These are phyloP conservation scores for Ustanciosporium gigantosporum DNA, from an alignment of 1,284 basidiomycete species.

Conservation along the genomic window DNA sequence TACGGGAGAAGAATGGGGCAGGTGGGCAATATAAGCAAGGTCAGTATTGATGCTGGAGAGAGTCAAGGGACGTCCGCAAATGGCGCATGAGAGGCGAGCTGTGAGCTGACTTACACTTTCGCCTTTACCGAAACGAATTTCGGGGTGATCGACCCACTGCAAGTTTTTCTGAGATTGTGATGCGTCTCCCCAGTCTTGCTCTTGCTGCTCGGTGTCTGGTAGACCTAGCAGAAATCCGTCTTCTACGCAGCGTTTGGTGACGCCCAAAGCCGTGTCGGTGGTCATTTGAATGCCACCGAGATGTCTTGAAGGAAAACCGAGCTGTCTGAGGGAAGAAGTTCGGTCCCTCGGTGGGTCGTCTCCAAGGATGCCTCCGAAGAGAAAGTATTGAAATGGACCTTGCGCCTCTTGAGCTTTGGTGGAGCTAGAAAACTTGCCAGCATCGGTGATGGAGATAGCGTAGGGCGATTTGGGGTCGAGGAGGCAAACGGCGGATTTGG, in stretches of 20 bases:
- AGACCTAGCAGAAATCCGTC: constrained; percentile 63
- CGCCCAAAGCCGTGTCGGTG: constrained; percentile 92
- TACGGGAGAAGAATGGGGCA: not conserved
- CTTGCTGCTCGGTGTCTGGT: constrained; percentile 17
- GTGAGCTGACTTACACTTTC: constrained; percentile 49
- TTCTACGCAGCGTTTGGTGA: constrained; percentile 83
- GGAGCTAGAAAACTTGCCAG: constrained; percentile 29
- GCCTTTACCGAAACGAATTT: constrained; percentile 51
- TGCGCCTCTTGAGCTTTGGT: constrained; percentile 14
- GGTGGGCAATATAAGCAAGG: not conserved
- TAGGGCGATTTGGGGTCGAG: constrained; percentile 53
- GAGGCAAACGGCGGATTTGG: constrained; percentile 62
- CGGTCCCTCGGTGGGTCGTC: constrained; percentile 85
- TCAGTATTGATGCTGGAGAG: not conserved
- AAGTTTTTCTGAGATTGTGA: constrained; percentile 7
- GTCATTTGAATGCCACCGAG: constrained; percentile 83
- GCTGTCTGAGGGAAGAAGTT: constrained; percentile 79
- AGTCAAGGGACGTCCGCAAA: not conserved
- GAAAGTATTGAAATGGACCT: constrained; percentile 47
- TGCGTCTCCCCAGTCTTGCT: constrained; percentile 11
- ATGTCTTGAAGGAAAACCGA: constrained; percentile 74
- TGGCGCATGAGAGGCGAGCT: not conserved
- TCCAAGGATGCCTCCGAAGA: constrained; percentile 66
- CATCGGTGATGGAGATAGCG: constrained; percentile 43
- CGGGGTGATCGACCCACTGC: constrained; percentile 52